phyloP scores from a whole-genome alignment of 2,329 filamentous ascomycete genomes.

The Aschersonia sp. region DNA sequence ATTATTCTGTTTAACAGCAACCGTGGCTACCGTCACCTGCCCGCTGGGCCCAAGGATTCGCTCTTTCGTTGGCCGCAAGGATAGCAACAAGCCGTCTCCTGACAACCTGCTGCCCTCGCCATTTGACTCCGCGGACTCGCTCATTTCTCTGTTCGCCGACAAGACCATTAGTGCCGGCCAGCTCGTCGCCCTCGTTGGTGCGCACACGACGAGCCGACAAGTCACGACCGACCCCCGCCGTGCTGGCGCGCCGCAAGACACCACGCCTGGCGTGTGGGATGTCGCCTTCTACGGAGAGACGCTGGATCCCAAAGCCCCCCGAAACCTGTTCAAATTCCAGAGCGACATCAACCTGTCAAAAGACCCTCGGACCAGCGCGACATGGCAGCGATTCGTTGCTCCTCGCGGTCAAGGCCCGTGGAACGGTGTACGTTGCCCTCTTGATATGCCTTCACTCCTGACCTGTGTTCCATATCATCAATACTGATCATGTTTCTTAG shows the following conservation, averaged over 20 bases:
- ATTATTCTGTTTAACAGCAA: slow-evolving; percentile 1
- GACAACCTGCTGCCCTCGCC: slow-evolving; percentile 26
- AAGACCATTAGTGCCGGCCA: slow-evolving; percentile 35
- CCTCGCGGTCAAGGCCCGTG: slow-evolving; percentile 19
- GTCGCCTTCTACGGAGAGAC: slow-evolving; percentile 29
- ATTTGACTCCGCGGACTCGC: slow-evolving; percentile 21
- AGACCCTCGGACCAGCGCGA: slow-evolving; percentile 16
- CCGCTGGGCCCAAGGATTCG: slow-evolving; percentile 28
- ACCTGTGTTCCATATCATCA: not conserved
- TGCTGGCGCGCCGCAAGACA: slow-evolving; percentile 31
- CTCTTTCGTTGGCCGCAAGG: slow-evolving; percentile 33
- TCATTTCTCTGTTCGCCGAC: slow-evolving; percentile 30
- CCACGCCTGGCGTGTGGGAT: slow-evolving; percentile 36
- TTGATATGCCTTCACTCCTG: not conserved
- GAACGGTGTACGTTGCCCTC: slow-evolving; percentile 18
- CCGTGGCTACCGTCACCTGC: slow-evolving; percentile 28
- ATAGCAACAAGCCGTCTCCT: slow-evolving; percentile 22
- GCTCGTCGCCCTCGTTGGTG: slow-evolving; percentile 36
- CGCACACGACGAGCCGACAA: slow-evolving; percentile 34
- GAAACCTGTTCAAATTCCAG: slow-evolving; percentile 21
- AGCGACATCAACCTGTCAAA: slow-evolving; percentile 23
- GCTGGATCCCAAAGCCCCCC: slow-evolving; percentile 12
- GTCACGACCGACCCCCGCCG: slow-evolving; percentile 22
- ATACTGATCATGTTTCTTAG: slow-evolving; percentile 9
- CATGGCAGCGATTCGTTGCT: slow-evolving; percentile 20